A percentile compares a stretch with the other conserved stretches of the same genome.
These are phyloP conservation scores for Schrenkiella parvula DNA, from an alignment of 345 rosid genomes.

Conservation along the genomic window DNA sequence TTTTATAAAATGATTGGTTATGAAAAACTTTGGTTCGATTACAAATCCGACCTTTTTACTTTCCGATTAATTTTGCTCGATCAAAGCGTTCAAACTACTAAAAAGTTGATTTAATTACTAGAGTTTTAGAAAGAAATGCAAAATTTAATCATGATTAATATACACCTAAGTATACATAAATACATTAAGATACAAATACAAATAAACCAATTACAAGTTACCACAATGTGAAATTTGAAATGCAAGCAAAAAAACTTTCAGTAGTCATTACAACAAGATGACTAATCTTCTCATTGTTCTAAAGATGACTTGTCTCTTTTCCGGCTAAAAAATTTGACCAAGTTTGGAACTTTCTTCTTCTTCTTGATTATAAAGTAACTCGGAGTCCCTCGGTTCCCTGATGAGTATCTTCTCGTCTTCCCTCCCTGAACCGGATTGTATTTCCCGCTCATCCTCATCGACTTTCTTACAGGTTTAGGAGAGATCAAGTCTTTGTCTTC, in stretches of 20 bases:
- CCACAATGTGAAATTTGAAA: constrained; percentile 20
- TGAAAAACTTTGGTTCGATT: too few species aligned
- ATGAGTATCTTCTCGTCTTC: constrained; percentile 43
- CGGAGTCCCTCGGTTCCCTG: constrained; percentile 40
- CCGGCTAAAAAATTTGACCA: constrained; percentile 51
- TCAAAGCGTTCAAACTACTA: too few species aligned
- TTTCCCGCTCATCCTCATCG: constrained; percentile 34
- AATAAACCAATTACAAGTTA: constrained; percentile 13
- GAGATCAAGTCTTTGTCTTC: constrained; percentile 10
- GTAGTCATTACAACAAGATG: background rate
- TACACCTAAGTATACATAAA: constrained; percentile 2
- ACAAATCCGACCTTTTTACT: too few species aligned
- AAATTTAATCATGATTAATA: background rate
- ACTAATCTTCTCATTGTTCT: constrained; percentile 15
- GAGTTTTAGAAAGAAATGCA: background rate
- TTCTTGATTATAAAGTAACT: constrained; percentile 47
- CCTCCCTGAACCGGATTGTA: constrained; percentile 41
- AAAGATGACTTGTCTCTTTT: constrained; percentile 20
- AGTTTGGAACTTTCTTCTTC: constrained; percentile 56
- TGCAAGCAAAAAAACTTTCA: background rate
- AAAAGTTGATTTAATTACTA: too few species aligned
- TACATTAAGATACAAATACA: constrained; percentile 1
- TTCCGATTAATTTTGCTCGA: too few species aligned
- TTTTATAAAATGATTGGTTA: too few species aligned
- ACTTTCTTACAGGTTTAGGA: constrained; percentile 35